Evolutionary conservation across 257 asterid genomes (phyloP), one percentile per base, ranked within the genome.

Genomic region (Agastache rugosa): DNA sequence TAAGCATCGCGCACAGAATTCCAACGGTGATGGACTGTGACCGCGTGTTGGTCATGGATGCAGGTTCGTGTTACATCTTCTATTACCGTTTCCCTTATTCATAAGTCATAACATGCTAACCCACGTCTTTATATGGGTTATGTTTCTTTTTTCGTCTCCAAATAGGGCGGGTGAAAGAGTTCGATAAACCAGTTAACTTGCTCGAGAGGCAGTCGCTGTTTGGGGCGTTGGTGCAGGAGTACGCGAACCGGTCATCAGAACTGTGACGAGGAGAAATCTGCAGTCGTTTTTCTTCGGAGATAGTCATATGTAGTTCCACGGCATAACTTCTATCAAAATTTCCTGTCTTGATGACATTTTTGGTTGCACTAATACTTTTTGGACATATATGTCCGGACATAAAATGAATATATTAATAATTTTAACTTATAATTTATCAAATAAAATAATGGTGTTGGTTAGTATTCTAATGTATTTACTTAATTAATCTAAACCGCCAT

Each of bases 11-110:
- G 11, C 99, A 95, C 78, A 84, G 99, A 68, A 95, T 95, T 48
- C 98, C 99, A 3, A 95, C 98, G 0, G 99, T 95, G 14, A 95
- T 95, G 99, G 99, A 95, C 72, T 95, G 99, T 16, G 89, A 95
- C 63, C 75, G 96, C 44, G 99, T 95, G 70, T 80, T 95, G 54
- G 98, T 95, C 59, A 62, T 95, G 1, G 97, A 95, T 87, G 97
- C 96, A 78, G 98, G 97, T 87, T 1, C 15, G 83, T 58, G 20
- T 50, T 29, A 3, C 73, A 25, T 67, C 25, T 34, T 62, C 12
- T 29, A 2, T 56, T 20, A 39, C 25, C 39, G 8, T 56, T 6
- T 22, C 35, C 25, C 12, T 39, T 56, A 8, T 16, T 48, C 54
- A 48, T 8, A 10, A 8, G 5, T 48, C 54, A 48, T 8, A 10